These are phyloP conservation scores for Epichloe scottii DNA, from an alignment of 2,329 filamentous ascomycete species.

Conservation along the genomic window DNA sequence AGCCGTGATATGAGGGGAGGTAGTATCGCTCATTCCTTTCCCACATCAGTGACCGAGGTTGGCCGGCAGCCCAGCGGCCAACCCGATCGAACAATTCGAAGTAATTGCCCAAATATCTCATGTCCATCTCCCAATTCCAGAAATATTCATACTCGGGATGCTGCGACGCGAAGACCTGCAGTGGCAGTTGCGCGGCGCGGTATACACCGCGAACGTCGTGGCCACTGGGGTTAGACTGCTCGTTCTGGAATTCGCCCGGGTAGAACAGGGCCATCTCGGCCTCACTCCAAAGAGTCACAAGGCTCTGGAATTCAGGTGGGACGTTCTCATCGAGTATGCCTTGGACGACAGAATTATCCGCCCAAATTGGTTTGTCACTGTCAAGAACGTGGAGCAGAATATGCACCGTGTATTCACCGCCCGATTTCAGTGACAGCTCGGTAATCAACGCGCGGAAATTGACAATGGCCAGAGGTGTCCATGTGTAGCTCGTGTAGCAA, in stretches of 20 bases:
- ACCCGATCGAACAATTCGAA: slow-evolving; percentile 64
- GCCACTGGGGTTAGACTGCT: slow-evolving; percentile 45
- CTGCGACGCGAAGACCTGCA: slow-evolving; percentile 50
- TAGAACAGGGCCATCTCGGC: slow-evolving; percentile 74
- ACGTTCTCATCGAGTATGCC: slow-evolving; percentile 54
- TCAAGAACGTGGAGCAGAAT: slow-evolving; percentile 80
- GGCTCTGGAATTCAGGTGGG: slow-evolving; percentile 62
- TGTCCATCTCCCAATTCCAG: slow-evolving; percentile 63
- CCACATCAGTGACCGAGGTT: slow-evolving; percentile 63
- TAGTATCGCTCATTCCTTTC: slow-evolving; percentile 69
- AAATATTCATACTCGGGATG: slow-evolving; percentile 54
- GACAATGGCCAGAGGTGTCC: slow-evolving; percentile 64
- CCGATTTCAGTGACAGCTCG: slow-evolving; percentile 64
- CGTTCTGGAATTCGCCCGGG: slow-evolving; percentile 54
- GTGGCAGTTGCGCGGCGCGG: slow-evolving; percentile 48
- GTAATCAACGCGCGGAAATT: slow-evolving; percentile 73
- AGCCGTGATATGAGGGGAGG: slow-evolving; percentile 55
- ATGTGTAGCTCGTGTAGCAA: slow-evolving; percentile 68
- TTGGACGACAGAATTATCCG: slow-evolving; percentile 61
- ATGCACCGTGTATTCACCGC: slow-evolving; percentile 71
- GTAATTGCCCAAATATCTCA: slow-evolving; percentile 51
- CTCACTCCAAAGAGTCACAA: slow-evolving; percentile 78
- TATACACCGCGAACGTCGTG: slow-evolving; percentile 57
- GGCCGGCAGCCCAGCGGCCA: slow-evolving; percentile 51
- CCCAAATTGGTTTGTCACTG: slow-evolving; percentile 67